A percentile compares a stretch with the other conserved stretches of the same genome.
These are phyloP conservation scores for Leptographium lundbergii DNA, from an alignment of 2,329 filamentous ascomycete genomes.

Conservation along the genomic window DNA sequence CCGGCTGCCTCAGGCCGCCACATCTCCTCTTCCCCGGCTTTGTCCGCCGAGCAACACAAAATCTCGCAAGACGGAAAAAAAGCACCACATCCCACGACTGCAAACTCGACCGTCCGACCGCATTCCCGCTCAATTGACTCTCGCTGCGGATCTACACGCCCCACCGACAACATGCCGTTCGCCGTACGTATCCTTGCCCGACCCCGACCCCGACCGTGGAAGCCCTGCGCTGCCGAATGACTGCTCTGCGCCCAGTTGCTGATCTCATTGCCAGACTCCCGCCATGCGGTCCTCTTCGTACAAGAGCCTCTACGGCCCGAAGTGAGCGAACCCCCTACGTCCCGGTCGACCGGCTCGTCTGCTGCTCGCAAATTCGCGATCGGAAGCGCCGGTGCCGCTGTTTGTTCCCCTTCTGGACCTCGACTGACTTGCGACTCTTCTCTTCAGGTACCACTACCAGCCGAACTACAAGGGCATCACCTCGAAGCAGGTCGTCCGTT, in stretches of 20 bases:
- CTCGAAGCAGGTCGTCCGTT: constrained; percentile 19
- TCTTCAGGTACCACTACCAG: constrained; percentile 44
- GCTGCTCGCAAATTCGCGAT: not conserved
- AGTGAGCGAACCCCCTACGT: constrained; percentile 32
- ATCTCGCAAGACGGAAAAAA: constrained; percentile 14
- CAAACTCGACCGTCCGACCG: not conserved
- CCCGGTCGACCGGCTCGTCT: not conserved
- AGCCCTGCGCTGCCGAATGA: not conserved
- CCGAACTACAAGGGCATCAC: constrained; percentile 42
- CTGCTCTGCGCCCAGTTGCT: not conserved
- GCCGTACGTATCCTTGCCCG: constrained; percentile 14
- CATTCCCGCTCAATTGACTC: not conserved
- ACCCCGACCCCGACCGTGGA: not conserved
- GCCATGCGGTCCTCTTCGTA: constrained; percentile 31
- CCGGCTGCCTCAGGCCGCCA: constrained; percentile 16
- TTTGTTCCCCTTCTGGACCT: not conserved
- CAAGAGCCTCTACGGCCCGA: constrained; percentile 53
- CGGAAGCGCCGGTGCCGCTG: not conserved
- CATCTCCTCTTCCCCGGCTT: constrained; percentile 14
- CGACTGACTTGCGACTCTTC: not conserved
- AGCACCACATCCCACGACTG: not conserved
- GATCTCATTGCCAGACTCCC: constrained; percentile 27
- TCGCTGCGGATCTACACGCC: not conserved
- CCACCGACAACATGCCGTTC: constrained; percentile 16
- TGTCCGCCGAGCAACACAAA: constrained; percentile 16